Evolutionary conservation across 2,329 filamentous ascomycete species (phyloP).

Genomic region (Pyrenophora seminiperda): DNA sequence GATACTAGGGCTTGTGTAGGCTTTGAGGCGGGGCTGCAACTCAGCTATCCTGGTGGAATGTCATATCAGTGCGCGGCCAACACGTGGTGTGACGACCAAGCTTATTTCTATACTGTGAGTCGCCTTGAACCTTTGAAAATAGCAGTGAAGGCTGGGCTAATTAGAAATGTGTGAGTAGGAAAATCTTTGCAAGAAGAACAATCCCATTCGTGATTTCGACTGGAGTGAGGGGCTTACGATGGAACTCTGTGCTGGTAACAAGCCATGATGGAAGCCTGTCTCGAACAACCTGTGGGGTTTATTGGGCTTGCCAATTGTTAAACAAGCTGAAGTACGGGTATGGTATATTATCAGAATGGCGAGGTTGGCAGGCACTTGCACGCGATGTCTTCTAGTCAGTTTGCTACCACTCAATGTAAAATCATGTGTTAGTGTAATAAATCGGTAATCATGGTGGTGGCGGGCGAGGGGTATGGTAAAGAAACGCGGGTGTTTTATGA

Average conservation of each 20-base stretch:
- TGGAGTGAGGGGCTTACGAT: conserved; percentile 17
- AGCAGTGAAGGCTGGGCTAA: background rate
- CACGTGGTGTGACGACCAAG: conserved; percentile 30
- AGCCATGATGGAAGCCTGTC: background rate
- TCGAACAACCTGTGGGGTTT: no score
- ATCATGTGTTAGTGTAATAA: no score
- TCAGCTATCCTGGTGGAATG: conserved; percentile 13
- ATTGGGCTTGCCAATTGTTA: no score
- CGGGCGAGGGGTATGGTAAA: no score
- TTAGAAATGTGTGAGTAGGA: conserved; percentile 9
- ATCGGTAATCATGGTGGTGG: no score
- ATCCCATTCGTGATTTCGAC: conserved; percentile 14
- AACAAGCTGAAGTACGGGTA: no score
- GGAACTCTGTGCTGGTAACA: conserved; percentile 25
- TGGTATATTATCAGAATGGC: no score
- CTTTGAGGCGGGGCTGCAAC: conserved; percentile 23
- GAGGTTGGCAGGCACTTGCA: no score
- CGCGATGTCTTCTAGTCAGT: no score
- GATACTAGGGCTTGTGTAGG: conserved; percentile 20
- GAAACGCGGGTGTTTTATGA: background rate
- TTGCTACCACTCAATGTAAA: no score
- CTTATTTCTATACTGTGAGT: conserved; percentile 24
- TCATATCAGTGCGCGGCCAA: conserved; percentile 22
- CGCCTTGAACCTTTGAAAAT: no score
- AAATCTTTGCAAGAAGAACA: conserved; percentile 24